These are phyloP conservation scores for Leccinum olivaceopallidum DNA, from an alignment of 768 basidiomycete species.

Conservation along the genomic window DNA sequence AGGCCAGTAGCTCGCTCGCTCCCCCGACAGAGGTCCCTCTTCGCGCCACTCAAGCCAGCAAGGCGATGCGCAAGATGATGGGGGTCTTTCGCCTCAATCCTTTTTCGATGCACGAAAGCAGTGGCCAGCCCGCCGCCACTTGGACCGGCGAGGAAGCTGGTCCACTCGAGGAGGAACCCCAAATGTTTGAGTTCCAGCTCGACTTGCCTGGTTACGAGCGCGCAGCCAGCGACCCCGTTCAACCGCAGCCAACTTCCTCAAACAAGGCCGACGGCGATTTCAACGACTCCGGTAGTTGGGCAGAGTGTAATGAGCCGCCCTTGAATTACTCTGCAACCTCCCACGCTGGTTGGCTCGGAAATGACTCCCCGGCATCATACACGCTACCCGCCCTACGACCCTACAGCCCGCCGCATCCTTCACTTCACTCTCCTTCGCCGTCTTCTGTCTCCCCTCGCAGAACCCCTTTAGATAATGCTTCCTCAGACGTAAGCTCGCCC, in stretches of 20 bases:
- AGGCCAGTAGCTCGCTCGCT: conserved; percentile 42
- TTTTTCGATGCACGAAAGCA: conserved; percentile 63
- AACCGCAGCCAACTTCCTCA: conserved; percentile 13
- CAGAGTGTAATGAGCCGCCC: conserved; percentile 21
- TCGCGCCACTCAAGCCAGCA: conserved; percentile 71
- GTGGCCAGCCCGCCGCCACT: conserved; percentile 40
- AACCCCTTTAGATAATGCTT: conserved; percentile 23
- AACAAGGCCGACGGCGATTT: conserved; percentile 16
- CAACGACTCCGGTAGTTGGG: conserved; percentile 25
- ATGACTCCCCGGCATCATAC: conserved; percentile 30
- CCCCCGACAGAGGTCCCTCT: conserved; percentile 69
- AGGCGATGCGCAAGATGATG: conserved; percentile 77
- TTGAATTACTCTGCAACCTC: conserved; percentile 19
- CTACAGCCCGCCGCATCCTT: conserved; percentile 28
- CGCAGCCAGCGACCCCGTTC: conserved; percentile 18
- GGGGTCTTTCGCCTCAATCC: conserved; percentile 75
- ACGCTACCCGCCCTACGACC: conserved; percentile 32
- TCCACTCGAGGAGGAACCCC: conserved; percentile 60
- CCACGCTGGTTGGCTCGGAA: conserved; percentile 31
- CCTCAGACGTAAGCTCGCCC: conserved; percentile 28
- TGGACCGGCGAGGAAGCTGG: conserved; percentile 55
- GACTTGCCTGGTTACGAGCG: conserved; percentile 34
- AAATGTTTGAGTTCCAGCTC: conserved; percentile 68
- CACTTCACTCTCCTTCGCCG: conserved; percentile 30
- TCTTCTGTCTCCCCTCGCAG: conserved; percentile 29